These are phyloP conservation scores for Alternaria tenuissima DNA, from an alignment of 2,329 filamentous ascomycete species.

Conservation along the genomic window DNA sequence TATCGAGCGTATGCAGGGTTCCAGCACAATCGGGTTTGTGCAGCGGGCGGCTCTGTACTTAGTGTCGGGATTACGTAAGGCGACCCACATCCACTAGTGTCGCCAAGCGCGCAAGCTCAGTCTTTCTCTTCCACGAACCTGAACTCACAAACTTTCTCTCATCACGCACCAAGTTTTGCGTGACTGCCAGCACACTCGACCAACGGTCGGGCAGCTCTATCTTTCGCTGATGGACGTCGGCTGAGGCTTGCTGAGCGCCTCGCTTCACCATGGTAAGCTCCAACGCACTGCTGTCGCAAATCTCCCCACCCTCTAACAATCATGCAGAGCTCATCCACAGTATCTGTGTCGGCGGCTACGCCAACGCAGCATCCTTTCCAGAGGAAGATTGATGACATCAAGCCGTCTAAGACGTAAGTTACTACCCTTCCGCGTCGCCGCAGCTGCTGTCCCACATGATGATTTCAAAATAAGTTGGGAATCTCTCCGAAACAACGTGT, in stretches of 20 bases:
- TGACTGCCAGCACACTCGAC: conserved; percentile 39
- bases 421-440: conserved; percentile 7
- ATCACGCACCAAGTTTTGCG: conserved; percentile 43
- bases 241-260: conserved; percentile 41
- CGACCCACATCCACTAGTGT: conserved; percentile 21
- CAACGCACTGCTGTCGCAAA: conserved; percentile 13
- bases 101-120: conserved; percentile 39
- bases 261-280: conserved; percentile 49
- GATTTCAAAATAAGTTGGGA: conserved; percentile 90
- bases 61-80: conserved; percentile 25
- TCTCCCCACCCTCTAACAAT: conserved; percentile 24
- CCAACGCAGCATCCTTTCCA: conserved; percentile 79
- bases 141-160: conserved; percentile 28
- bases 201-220: conserved; percentile 41
- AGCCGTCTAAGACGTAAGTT: conserved; percentile 86
- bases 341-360: conserved; percentile 77
- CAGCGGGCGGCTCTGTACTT: conserved; percentile 22
- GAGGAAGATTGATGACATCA: conserved; percentile 81
- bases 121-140: conserved; percentile 36
- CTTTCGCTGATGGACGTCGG: conserved; percentile 47
- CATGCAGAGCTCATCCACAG: conserved; percentile 67
- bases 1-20: conserved; percentile 25
- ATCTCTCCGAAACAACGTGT: conserved; percentile 99
- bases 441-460: conserved; percentile 70
- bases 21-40: conserved; percentile 21